phyloP scores from a whole-genome alignment of 805 yeast species.

The Sporopachydermia lactativora region DNA sequence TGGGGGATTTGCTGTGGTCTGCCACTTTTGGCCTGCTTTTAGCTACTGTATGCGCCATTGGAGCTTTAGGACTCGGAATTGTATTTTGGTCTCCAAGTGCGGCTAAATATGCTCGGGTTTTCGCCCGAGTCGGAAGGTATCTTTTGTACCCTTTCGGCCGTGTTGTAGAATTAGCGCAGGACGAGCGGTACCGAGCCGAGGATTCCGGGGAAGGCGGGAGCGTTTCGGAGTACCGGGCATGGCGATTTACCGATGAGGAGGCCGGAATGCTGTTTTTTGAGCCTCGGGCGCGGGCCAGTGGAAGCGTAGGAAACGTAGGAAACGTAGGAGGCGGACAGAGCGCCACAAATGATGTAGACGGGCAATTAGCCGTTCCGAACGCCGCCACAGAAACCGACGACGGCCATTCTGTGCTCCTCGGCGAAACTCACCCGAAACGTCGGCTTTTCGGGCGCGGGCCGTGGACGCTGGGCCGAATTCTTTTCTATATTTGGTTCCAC shows the following conservation, averaged over 20 bases:
- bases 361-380: not conserved
- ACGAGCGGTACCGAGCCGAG: conserved; percentile 68
- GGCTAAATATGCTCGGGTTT: conserved; percentile 45
- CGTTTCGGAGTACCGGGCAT: conserved; percentile 68
- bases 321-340: not conserved
- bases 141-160: conserved; percentile 82
- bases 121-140: conserved; percentile 53
- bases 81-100: conserved; percentile 33
- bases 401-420: not conserved
- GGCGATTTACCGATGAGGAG: conserved; percentile 66
- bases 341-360: not conserved
- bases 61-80: conserved; percentile 30
- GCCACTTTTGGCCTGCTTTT: conserved; percentile 56
- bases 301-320: not conserved
- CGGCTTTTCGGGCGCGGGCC: conserved; percentile 84
- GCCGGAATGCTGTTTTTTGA: conserved; percentile 74
- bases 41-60: conserved; percentile 34
- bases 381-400: not conserved
- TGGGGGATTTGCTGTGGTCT: conserved; percentile 66
- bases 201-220: conserved; percentile 84
- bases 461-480: conserved; percentile 76
- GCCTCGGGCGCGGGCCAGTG: conserved; percentile 21
- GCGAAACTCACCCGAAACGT: conserved; percentile 9
- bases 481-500: conserved; percentile 63
- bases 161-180: conserved; percentile 63